These are phyloP conservation scores for Fusarium circinatum DNA, from an alignment of 2,329 filamentous ascomycete species.

Conservation along the genomic window DNA sequence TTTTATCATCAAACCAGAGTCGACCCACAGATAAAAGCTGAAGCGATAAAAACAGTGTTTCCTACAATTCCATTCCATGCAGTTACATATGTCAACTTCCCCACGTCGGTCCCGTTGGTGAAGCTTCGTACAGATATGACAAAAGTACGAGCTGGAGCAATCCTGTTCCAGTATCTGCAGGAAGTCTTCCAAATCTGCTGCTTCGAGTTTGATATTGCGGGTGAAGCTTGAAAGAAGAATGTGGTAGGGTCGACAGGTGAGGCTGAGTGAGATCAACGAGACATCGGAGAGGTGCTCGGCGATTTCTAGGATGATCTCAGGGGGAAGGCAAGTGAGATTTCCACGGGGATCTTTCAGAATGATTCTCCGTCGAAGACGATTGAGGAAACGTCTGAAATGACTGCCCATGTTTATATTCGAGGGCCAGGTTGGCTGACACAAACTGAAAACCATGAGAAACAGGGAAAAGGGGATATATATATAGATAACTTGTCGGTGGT, in stretches of 20 bases:
- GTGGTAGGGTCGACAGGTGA: slow-evolving; percentile 5
- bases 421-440: accelerated
- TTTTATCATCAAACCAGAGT: background rate
- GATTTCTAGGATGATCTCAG: slow-evolving; percentile 5
- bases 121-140: background rate
- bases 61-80: too few species aligned
- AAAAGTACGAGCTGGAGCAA: background rate
- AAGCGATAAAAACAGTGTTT: background rate
- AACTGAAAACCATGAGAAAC: background rate
- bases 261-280: background rate
- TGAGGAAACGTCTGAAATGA: background rate
- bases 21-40: background rate
- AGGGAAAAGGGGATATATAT: too few species aligned
- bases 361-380: background rate
- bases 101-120: background rate
- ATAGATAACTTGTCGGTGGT: background rate
- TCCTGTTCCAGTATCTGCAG: slow-evolving; percentile 4
- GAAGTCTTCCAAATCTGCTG: background rate
- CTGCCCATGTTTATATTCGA: background rate
- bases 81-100: too few species aligned
- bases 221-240: background rate
- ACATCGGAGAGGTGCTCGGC: background rate
- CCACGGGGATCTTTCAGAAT: background rate
- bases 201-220: background rate
- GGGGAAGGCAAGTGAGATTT: background rate